phyloP scores from a whole-genome alignment of 352 stramenopile species.

The Phytophthora hibernalis region DNA sequence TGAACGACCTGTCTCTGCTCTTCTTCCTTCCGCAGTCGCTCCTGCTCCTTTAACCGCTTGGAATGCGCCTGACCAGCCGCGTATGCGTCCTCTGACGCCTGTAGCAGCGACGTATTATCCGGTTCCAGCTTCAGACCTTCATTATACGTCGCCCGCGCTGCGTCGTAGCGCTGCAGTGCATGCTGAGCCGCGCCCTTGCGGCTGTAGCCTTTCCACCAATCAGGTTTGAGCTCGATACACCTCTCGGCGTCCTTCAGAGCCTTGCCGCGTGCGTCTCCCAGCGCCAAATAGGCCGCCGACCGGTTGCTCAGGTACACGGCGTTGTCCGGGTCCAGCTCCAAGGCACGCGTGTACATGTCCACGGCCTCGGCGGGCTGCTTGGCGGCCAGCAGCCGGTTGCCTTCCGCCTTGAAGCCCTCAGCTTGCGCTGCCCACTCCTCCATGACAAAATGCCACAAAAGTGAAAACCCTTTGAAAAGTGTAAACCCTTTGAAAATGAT shows the following conservation, averaged over 20 bases:
- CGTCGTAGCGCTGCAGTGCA: conserved; percentile 77
- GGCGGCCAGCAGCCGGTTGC: conserved; percentile 74
- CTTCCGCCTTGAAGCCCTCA: conserved; percentile 86
- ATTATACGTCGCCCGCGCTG: conserved; percentile 76
- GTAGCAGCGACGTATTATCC: conserved; percentile 74
- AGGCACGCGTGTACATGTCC: conserved; percentile 85
- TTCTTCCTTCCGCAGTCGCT: conserved; percentile 44
- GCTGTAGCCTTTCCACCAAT: conserved; percentile 91
- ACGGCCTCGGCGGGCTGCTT: conserved; percentile 73
- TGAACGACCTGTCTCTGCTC: conserved; percentile 36
- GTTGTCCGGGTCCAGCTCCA: conserved; percentile 87
- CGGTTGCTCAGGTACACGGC: conserved; percentile 90
- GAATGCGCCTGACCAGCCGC: conserved; percentile 75
- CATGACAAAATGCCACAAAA: too few species aligned
- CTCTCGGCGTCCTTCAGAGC: conserved; percentile 78
- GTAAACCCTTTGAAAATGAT: background rate
- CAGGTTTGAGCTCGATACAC: conserved; percentile 78
- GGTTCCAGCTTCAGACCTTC: conserved; percentile 66
- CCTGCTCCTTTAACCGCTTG: conserved; percentile 52
- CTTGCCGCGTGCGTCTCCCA: conserved; percentile 84
- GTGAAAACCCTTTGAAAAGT: background rate
- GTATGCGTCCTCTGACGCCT: conserved; percentile 77
- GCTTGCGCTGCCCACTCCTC: conserved; percentile 72
- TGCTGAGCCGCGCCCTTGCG: conserved; percentile 85
- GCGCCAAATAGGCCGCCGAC: conserved; percentile 79